These are phyloP conservation scores for Phlebiopsis flavidoalba DNA, from an alignment of 768 basidiomycete genomes.

Conservation along the genomic window DNA sequence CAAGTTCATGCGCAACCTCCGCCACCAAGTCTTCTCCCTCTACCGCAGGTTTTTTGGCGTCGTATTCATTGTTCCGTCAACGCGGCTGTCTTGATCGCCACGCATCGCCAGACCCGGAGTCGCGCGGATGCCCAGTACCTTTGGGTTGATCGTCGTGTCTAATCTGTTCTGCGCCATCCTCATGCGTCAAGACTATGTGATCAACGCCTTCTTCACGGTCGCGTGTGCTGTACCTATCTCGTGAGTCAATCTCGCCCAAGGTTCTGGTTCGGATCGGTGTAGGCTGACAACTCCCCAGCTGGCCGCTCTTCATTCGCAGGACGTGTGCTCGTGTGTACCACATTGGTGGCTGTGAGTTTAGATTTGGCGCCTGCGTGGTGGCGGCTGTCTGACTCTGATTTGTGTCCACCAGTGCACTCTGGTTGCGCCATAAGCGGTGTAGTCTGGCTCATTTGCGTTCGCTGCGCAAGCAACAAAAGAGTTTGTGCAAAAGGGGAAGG, in stretches of 20 bases:
- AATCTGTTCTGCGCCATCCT: constrained; percentile 42
- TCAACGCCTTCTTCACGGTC: constrained; percentile 52
- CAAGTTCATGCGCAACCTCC: constrained; percentile 45
- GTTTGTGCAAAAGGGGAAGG: constrained; percentile 30
- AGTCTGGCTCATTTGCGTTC: constrained; percentile 48
- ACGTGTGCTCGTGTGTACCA: constrained; percentile 53
- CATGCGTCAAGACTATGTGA: constrained; percentile 47
- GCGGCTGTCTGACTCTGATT: neutral
- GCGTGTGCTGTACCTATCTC: constrained; percentile 44
- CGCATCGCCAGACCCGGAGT: constrained; percentile 15
- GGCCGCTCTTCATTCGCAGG: constrained; percentile 51
- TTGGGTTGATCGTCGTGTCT: constrained; percentile 33
- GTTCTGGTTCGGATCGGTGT: neutral
- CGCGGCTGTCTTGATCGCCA: constrained; percentile 41
- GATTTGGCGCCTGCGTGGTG: neutral
- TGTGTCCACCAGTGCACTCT: constrained; percentile 37
- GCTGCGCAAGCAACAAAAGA: constrained; percentile 49
- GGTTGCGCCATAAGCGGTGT: constrained; percentile 52
- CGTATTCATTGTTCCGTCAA: constrained; percentile 45
- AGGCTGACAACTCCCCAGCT: constrained; percentile 32
- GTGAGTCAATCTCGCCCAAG: constrained; percentile 27
- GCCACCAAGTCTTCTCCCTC: constrained; percentile 49
- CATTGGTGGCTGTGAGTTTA: constrained; percentile 41
- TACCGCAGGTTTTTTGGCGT: constrained; percentile 53
- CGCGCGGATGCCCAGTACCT: constrained; percentile 26